Base-by-base conservation (phyloP, 2,329 filamentous ascomycete genomes). In the Nannizziopsis arthrosporioides region DNA sequence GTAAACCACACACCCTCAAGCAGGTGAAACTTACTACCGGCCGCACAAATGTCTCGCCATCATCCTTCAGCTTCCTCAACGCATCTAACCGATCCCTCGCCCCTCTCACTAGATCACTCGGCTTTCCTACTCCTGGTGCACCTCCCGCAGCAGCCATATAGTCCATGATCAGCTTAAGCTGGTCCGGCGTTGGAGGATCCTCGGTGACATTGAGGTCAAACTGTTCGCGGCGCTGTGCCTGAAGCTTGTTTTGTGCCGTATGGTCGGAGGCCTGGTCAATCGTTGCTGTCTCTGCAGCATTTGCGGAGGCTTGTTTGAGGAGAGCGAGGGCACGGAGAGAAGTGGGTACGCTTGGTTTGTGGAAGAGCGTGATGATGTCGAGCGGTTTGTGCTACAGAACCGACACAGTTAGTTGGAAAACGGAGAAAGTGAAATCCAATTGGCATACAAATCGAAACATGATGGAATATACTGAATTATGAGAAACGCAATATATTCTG, bases 331-430 rank as follows among this genome's bases (percentile, higher is more conserved):
- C 83, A 51, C 83, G 80, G 44, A 78, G 73, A 2, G 89, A 95
- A 54, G 82, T 75, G 17, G 83, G 77, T 47, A 78, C 77, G 58
- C 74, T 76, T 50, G 90, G 78, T 67, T 85, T 85, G 77, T 95
- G 89, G 75, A 96, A 98, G 73, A 98, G 82, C 53, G 90, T 96
- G 64, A 96, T 80, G 56, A 94, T 85, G 73, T 96, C 89, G 67
- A 85, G 77, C 56, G 83, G 77, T 74, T 87, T 89, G 69, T 75
- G 78, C 84, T 88, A 60, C 10, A 7, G 5, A 11, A 34, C 14
- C 22, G 5, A 35, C 27, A 30, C n/a, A 37, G 27, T 31, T 1
- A 35, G 9, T 9, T 15, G 35, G 5, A 34, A 22, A 15, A 37
- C 11, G 27, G 12, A 12, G 6, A 17, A 3, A 15, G 14, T 2